These are phyloP conservation scores for Kodamaea hsintzibuensis DNA, from an alignment of 805 yeast genomes.

Conservation along the genomic window DNA sequence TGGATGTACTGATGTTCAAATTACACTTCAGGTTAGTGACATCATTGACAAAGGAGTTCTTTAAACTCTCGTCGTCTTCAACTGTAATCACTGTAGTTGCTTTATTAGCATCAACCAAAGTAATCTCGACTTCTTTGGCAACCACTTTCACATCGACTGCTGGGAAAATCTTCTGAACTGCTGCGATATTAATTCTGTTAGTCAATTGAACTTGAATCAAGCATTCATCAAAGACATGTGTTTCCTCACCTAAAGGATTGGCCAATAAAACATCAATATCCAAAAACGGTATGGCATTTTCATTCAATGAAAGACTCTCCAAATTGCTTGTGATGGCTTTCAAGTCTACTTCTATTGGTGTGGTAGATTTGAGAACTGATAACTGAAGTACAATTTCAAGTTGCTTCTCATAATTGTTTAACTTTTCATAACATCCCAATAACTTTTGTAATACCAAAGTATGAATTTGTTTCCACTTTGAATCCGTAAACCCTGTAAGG, in stretches of 20 bases:
- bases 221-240: constrained; percentile 10
- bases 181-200: neutral
- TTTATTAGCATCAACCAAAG: neutral
- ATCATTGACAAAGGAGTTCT: neutral
- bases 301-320: neutral
- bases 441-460: constrained; percentile 35
- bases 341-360: constrained; percentile 1
- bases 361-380: constrained; percentile 3
- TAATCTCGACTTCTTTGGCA: neutral
- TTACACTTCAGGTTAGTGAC: neutral
- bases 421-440: constrained; percentile 36
- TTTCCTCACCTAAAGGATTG: constrained; percentile 5
- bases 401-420: constrained; percentile 20
- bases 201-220: constrained; percentile 4
- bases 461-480: constrained; percentile 39
- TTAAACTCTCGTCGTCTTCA: neutral
- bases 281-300: neutral
- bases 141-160: neutral
- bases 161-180: neutral
- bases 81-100: neutral
- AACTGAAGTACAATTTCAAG: constrained; percentile 5
- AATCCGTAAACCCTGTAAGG: constrained; percentile 2
- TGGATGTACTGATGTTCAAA: neutral
- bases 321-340: neutral
- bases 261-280: neutral